These are phyloP conservation scores for Fusarium camptoceras DNA, from an alignment of 2,329 filamentous ascomycete genomes.

Conservation along the genomic window DNA sequence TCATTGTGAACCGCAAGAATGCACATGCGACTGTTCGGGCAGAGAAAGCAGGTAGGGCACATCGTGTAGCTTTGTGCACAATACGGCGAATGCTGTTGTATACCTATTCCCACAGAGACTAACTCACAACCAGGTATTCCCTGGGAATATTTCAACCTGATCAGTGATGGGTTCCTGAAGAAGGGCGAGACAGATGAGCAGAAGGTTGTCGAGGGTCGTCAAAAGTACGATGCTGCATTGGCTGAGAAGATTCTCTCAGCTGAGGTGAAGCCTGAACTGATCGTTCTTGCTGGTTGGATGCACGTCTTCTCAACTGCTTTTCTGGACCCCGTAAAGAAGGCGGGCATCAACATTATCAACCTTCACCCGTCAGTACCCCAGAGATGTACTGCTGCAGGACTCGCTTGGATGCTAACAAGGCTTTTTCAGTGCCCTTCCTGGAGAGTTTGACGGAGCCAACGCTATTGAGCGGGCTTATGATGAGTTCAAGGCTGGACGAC, in stretches of 20 bases:
- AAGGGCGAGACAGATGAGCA: slow-evolving; percentile 70
- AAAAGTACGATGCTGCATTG: slow-evolving; percentile 82
- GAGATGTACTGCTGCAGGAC: slow-evolving; percentile 50
- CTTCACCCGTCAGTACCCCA: slow-evolving; percentile 79
- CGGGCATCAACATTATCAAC: slow-evolving; percentile 79
- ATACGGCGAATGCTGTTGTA: neutral
- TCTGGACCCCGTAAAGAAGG: slow-evolving; percentile 72
- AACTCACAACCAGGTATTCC: slow-evolving; percentile 60
- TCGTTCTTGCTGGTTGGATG: slow-evolving; percentile 91
- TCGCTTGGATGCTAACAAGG: slow-evolving; percentile 52
- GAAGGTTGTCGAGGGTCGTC: slow-evolving; percentile 67
- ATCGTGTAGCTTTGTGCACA: neutral
- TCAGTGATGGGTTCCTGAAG: slow-evolving; percentile 70
- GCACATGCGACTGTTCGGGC: slow-evolving; percentile 59
- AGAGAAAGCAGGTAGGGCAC: slow-evolving; percentile 56
- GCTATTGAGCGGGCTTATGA: slow-evolving; percentile 84
- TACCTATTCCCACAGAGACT: neutral
- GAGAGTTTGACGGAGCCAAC: slow-evolving; percentile 79
- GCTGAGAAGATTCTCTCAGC: slow-evolving; percentile 66
- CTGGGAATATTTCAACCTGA: slow-evolving; percentile 75
- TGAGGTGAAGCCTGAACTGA: slow-evolving; percentile 74
- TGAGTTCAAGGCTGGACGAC: slow-evolving; percentile 73
- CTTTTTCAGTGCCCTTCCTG: slow-evolving; percentile 51
- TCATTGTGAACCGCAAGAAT: slow-evolving; percentile 62
- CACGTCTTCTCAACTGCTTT: slow-evolving; percentile 80